phyloP scores from a whole-genome alignment of 2,329 filamentous ascomycete genomes.

The Colletotrichum viniferum region DNA sequence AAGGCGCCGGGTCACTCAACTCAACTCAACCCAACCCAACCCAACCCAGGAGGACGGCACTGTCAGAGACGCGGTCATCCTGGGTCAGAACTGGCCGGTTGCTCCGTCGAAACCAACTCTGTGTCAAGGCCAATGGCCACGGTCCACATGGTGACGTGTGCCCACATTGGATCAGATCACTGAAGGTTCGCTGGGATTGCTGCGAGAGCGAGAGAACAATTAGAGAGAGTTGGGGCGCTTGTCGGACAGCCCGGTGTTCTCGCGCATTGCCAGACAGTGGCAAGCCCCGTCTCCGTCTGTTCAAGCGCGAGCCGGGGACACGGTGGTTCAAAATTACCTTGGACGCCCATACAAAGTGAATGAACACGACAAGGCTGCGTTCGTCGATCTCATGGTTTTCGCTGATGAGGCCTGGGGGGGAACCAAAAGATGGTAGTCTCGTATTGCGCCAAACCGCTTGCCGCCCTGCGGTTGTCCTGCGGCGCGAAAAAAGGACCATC shows the following conservation, averaged over 20 bases:
- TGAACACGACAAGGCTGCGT: constrained; percentile 1
- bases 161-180: neutral
- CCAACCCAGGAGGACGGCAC: neutral
- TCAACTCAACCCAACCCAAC: neutral
- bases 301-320: neutral
- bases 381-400: neutral
- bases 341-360: neutral
- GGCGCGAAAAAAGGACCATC: neutral
- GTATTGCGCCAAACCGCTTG: neutral
- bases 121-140: constrained; percentile 7
- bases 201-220: neutral
- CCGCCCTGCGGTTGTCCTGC: neutral
- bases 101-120: constrained; percentile 16
- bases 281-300: neutral
- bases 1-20: neutral
- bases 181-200: constrained; percentile 8
- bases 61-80: neutral
- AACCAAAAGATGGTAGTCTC: neutral
- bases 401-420: neutral
- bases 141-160: constrained; percentile 8
- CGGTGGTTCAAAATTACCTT: neutral
- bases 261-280: neutral
- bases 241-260: neutral
- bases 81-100: neutral
- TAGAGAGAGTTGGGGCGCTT: neutral